Evolutionary conservation across 2,329 filamentous ascomycete genomes (phyloP), one percentile per base, ranked within the genome.

Genomic region (Balansia obtecta): DNA sequence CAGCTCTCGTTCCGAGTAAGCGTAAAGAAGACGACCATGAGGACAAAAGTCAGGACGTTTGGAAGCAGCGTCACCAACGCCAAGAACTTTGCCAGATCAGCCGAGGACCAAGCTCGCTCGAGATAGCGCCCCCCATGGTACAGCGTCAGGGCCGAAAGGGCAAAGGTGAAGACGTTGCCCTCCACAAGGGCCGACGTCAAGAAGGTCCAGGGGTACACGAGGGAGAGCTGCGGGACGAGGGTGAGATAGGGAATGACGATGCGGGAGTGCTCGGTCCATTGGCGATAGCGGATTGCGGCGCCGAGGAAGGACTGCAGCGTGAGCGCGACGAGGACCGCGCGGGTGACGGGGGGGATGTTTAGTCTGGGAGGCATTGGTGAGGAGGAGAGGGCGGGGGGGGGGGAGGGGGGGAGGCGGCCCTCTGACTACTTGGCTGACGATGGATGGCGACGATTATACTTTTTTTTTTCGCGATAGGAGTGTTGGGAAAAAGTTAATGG

Each of bases 71-170:
- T 76, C 46, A 85, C 78, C 56, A 95, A 75, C 15, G 86, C 71
- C 45, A 96, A 73, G 65, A 96, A 96, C 68, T 95, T 96, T 61
- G 82, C 88, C 65, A 96, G 88, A 67, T 97, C 91, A 51, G 79
- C 80, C 27, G 88, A 91, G 33, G 89, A 90, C 93, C 91, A 98
- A 34, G 93, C 91, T 61, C 93, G 78, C 75, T 98, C 93, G 20
- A 98, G 79, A 67, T 98, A 98, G 60, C 89, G 82, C 10, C 93
- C 93, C 50, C 91, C 91, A 71, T 95, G 88, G 67, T 90, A 95
- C 49, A 97, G 70, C 1, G 90, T 90, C 42, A 83, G 72, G 30
- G 77, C 83, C 45, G 88, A 88, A 51, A 95, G 80, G 27, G 80
- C 70, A 42, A 96, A 75, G 11, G 88, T 95, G 62, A 95, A 86